Base-by-base conservation (phyloP, 495 filamentous ascomycete species). In the Aspergillus indologenus region DNA sequence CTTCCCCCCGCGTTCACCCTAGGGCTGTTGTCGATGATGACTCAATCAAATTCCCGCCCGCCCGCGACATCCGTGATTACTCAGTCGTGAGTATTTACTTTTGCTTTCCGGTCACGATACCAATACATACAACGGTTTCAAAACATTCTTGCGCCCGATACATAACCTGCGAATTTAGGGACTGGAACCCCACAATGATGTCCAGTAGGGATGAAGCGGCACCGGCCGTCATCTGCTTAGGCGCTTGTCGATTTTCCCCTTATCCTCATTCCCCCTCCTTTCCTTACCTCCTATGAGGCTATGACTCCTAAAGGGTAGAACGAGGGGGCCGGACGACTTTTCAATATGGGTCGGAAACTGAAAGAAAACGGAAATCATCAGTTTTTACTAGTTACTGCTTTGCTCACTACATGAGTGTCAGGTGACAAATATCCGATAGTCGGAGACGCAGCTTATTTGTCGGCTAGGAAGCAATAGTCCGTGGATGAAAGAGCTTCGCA, bases 131-230 rank as follows among this genome's bases (percentile, higher is more conserved):
- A 7, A 40, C 34, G 5, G 34, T 56, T 56, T 24, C 17, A n/a
- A 20, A 23, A 15, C 45, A 22, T 45, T 40, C 31, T 15, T 31
- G 20, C 24, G 11, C 54, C 46, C 20, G 24, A 34, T 53, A 31
- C 49, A 24, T 34, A 21, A 42, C 5, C 14, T 11, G 31, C 31
- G 51, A 21, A 40, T 42, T 53, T 34, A 40, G 15, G 15, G 21
- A 20, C 5, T 46, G 34, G 18, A 49, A 60, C 54, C 47, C 59
- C 53, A 61, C 59, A 53, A 45, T 56, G 31, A 52, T 51, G 40
- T 56, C 42, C 40, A 56, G 46, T 61, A 61, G 40, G 54, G 53
- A 61, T 56, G 53, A 53, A 51, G 59, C 59, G 47, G 49, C 54
- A 42, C 45, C 54, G 53, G 42, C 48, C 54, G 59, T 53, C 42